Evolutionary conservation across 2,329 filamentous ascomycete species (phyloP), one percentile per base, ranked within the genome.

Genomic region (Alternaria sp.): DNA sequence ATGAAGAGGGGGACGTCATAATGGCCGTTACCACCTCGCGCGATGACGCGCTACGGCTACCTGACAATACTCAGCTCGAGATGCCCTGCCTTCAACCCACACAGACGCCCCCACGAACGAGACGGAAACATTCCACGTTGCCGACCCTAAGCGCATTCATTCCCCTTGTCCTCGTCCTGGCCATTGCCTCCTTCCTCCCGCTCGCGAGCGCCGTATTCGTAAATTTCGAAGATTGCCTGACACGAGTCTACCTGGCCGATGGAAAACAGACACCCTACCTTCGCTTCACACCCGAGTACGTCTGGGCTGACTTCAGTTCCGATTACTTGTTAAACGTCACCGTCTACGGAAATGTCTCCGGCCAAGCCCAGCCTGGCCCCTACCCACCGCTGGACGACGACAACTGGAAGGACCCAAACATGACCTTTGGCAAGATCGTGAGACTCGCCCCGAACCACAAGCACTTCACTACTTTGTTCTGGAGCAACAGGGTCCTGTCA

Each of bases 341-440:
- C 1, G 86, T 97, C 47, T 98, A 93, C 82, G 94, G 94, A 52
- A 97, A 98, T 78, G 93, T 98, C 30, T 91, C 90, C 8, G 95
- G 95, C 47, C 87, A 89, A 51, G 84, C 86, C 44, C 83, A 83
- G 3, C 74, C 80, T 12, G 81, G 82, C n/a, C 61, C 79, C 3
- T 86, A 93, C 54, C 93, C 92, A 34, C 71, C 86, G 0, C 79
- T 85, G 18, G 78, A 85, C 68, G 85, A 87, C 73, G 78, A 86
- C 0, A 80, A 83, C 47, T 84, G 93, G 91, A 76, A 68, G 3
- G 82, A 95, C 73, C 73, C 83, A 1, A 86, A 85, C 36, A 75
- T 83, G 49, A 88, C 85, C 0, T 81, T 88, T 54, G 92, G 93
- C 74, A 97, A 97, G 83, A 97, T 97, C 60, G 78, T 87, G 49